These are phyloP conservation scores for Penicillium roqueforti DNA, from an alignment of 495 filamentous ascomycete species.

Conservation along the genomic window DNA sequence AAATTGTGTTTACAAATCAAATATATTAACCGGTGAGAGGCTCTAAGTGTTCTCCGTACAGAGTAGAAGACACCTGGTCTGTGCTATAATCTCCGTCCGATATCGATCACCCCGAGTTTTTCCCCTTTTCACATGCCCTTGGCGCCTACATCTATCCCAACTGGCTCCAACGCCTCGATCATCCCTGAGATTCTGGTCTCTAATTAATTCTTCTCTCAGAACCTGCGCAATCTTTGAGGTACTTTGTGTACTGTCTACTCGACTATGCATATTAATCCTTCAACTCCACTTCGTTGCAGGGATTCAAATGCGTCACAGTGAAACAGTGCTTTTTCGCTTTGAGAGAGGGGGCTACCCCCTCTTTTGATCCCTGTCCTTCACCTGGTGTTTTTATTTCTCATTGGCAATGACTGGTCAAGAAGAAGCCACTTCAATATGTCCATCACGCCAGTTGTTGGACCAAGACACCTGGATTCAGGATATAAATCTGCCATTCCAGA, in stretches of 20 bases:
- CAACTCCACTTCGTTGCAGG: conserved; percentile 25
- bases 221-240: not conserved
- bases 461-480: not conserved
- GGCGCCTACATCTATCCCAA: not conserved
- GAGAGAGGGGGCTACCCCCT: conserved; percentile 16
- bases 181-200: not conserved
- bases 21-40: not conserved
- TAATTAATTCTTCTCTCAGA: not conserved
- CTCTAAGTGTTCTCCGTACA: no score
- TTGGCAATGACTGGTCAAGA: not conserved
- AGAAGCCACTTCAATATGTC: conserved; percentile 1
- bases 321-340: conserved; percentile 14
- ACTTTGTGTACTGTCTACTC: not conserved
- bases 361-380: conserved; percentile 25
- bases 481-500: conserved; percentile 8
- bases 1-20: not conserved
- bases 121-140: conserved; percentile 8
- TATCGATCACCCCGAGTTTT: conserved; percentile 10
- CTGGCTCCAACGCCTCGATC: conserved; percentile 6
- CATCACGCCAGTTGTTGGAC: conserved; percentile 4
- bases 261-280: conserved; percentile 3
- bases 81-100: not conserved
- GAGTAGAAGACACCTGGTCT: not conserved
- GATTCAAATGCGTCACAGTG: conserved; percentile 19
- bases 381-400: conserved; percentile 1